Evolutionary conservation across 2,329 filamentous ascomycete genomes (phyloP).

Genomic region (Fusarium sp.): DNA sequence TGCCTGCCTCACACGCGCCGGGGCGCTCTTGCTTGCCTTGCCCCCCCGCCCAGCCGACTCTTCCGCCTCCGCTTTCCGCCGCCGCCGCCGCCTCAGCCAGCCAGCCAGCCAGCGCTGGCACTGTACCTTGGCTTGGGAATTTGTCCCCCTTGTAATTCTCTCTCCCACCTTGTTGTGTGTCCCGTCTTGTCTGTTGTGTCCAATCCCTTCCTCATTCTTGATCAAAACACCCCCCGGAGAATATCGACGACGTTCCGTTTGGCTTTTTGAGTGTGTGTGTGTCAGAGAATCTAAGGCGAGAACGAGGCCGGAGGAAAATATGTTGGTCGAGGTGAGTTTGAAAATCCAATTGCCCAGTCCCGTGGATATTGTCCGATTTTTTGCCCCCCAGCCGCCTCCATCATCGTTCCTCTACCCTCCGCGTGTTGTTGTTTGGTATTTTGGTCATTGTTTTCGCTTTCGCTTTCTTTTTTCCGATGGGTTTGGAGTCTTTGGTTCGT

Average conservation of each 20-base stretch:
- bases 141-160: constrained; percentile 38
- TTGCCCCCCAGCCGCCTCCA: constrained; percentile 9
- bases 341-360: constrained; percentile 22
- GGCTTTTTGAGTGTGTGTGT: constrained; percentile 24
- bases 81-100: constrained; percentile 2
- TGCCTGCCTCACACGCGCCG: constrained; percentile 1
- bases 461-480: background rate
- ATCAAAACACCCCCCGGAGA: constrained; percentile 10
- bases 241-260: constrained; percentile 7
- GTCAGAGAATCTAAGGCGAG: background rate
- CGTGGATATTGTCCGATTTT: constrained; percentile 16
- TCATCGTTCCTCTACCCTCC: background rate
- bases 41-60: constrained; percentile 24
- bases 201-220: constrained; percentile 22
- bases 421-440: constrained; percentile 13
- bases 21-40: background rate
- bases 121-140: constrained; percentile 20
- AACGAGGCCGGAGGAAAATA: constrained; percentile 30
- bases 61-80: constrained; percentile 33
- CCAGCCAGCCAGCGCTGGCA: constrained; percentile 16
- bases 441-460: background rate
- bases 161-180: constrained; percentile 20
- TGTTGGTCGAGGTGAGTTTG: constrained; percentile 55
- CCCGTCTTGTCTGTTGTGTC: constrained; percentile 26
- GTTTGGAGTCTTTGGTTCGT: constrained; percentile 4